phyloP scores from a whole-genome alignment of 148 eudicot genomes.

The Euryodendron excelsum region DNA sequence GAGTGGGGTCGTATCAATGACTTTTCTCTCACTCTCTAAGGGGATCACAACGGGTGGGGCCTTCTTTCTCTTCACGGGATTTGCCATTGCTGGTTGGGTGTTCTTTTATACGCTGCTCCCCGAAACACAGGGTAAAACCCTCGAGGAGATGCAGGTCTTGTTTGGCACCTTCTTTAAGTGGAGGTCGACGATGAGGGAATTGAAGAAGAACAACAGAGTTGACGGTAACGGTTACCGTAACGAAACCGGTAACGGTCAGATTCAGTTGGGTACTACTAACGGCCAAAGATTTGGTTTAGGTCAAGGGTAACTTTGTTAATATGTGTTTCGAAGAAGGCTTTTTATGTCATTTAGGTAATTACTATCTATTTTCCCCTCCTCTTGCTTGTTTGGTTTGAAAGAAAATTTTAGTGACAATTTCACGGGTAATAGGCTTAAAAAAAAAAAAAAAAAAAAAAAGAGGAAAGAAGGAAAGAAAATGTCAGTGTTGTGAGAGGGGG shows the following conservation, averaged over 20 bases:
- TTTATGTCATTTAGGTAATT: too few relatives aligned
- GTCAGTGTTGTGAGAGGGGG: too few relatives aligned
- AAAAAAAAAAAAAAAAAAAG: too few relatives aligned
- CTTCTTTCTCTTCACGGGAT: constrained; percentile 42
- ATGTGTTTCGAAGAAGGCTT: too few relatives aligned
- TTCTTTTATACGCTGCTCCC: constrained; percentile 43
- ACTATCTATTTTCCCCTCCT: too few relatives aligned
- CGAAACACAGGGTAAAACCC: constrained; percentile 46
- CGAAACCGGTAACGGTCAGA: not conserved
- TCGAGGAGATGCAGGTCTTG: constrained; percentile 47
- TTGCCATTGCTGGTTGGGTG: constrained; percentile 34
- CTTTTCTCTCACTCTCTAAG: constrained; percentile 44
- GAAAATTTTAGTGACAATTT: too few relatives aligned
- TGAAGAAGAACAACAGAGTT: constrained; percentile 9
- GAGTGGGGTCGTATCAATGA: constrained; percentile 61
- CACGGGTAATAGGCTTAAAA: too few relatives aligned
- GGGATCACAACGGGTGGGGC: constrained; percentile 58
- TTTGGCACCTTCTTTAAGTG: constrained; percentile 49
- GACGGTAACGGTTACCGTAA: not conserved
- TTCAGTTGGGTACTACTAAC: constrained; percentile 1
- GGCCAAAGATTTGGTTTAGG: too few relatives aligned
- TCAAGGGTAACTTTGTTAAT: too few relatives aligned
- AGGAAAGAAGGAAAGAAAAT: too few relatives aligned
- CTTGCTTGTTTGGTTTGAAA: too few relatives aligned
- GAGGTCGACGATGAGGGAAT: constrained; percentile 27